These are phyloP conservation scores for Tremella mesenterica DNA, from an alignment of 768 basidiomycete genomes.

Conservation along the genomic window DNA sequence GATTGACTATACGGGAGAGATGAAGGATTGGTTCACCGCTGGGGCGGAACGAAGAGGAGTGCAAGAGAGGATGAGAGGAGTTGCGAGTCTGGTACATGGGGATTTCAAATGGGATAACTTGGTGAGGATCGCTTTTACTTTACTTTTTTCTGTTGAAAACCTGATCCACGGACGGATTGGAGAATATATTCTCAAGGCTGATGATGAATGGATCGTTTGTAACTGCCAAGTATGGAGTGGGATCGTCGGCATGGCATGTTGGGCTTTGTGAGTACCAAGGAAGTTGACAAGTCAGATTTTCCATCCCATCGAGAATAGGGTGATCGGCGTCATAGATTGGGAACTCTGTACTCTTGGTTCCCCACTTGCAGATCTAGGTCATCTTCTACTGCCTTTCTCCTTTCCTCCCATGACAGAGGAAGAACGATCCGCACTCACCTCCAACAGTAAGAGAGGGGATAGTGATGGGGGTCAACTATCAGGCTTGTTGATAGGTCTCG, in stretches of 20 bases:
- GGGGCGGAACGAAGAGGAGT: conserved; percentile 54
- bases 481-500: conserved; percentile 54
- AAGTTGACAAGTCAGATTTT: conserved; percentile 49
- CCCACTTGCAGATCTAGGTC: conserved; percentile 84
- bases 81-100: conserved; percentile 73
- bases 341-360: conserved; percentile 92
- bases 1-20: conserved; percentile 65
- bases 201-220: background rate
- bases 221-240: too few species aligned
- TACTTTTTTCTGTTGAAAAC: too few species aligned
- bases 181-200: background rate
- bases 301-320: conserved; percentile 79
- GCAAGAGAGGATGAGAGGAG: conserved; percentile 63
- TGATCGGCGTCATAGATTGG: conserved; percentile 96
- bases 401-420: conserved; percentile 25
- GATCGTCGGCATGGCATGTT: too few species aligned
- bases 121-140: conserved; percentile 48
- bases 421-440: background rate
- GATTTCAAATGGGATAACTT: conserved; percentile 98
- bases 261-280: too few species aligned
- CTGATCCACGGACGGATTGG: background rate
- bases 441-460: background rate
- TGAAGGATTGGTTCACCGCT: conserved; percentile 64
- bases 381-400: conserved; percentile 77
- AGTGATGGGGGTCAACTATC: too few species aligned